phyloP scores from a whole-genome alignment of 352 stramenopile genomes.

The Salisapilia sapeloensis region DNA sequence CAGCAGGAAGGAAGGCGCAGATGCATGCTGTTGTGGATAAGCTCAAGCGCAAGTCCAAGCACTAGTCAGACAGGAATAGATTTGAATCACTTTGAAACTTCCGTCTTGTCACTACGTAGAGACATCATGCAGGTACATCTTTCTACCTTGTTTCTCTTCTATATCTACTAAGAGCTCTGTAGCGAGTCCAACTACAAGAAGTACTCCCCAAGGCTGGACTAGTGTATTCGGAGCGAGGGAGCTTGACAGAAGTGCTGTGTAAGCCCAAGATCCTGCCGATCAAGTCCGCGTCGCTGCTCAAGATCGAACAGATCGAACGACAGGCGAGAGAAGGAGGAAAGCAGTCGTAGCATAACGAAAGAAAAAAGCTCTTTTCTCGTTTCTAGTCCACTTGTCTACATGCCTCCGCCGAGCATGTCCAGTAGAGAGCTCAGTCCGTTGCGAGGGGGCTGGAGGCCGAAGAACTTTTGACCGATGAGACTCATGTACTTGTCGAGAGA shows the following conservation, averaged over 20 bases:
- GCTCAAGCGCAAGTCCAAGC: conserved; percentile 59
- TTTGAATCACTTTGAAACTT: too few relatives aligned
- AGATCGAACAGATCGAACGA: conserved; percentile 76
- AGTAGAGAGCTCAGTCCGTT: conserved; percentile 65
- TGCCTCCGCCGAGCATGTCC: conserved; percentile 71
- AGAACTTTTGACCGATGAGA: conserved; percentile 76
- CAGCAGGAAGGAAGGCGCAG: conserved; percentile 2
- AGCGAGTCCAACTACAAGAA: conserved; percentile 70
- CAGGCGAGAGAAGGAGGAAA: too few relatives aligned
- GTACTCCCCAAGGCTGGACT: conserved; percentile 77
- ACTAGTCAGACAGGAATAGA: conserved; percentile 19
- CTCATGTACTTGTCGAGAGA: conserved; percentile 78
- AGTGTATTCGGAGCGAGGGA: conserved; percentile 78
- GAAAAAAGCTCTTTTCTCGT: not conserved
- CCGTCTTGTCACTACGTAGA: too few relatives aligned
- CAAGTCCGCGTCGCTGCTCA: conserved; percentile 70
- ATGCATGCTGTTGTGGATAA: conserved; percentile 63
- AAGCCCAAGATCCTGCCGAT: conserved; percentile 85
- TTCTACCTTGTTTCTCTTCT: conserved; percentile 3
- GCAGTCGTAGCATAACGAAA: too few relatives aligned
- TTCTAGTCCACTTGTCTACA: conserved; percentile 13
- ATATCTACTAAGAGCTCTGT: not conserved
- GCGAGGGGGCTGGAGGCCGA: conserved; percentile 60
- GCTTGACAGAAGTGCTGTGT: conserved; percentile 72
- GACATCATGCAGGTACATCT: too few relatives aligned